Conservation (phyloP, 1,284 basidiomycete species). For the Trametes polyzona region DNA sequence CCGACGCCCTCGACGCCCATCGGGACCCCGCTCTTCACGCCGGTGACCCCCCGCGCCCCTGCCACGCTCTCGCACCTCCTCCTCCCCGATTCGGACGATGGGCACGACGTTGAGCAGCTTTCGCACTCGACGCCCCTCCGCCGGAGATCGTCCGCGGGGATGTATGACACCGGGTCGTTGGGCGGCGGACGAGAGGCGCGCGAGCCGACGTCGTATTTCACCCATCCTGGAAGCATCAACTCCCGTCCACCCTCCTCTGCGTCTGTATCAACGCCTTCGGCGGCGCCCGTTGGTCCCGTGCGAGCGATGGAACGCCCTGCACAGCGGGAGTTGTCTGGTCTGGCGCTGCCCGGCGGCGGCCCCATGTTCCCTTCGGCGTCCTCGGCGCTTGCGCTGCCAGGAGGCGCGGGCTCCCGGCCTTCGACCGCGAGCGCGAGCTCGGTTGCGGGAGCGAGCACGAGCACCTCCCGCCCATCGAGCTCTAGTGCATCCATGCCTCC, state of each 20-base stretch:
- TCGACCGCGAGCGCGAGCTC: conserved; percentile 12
- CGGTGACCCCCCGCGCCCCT: conserved; percentile 39
- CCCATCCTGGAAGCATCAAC: conserved; percentile 25
- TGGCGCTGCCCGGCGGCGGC: conserved; percentile 19
- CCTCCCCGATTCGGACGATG: conserved; percentile 44
- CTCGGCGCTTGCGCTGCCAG: conserved; percentile 27
- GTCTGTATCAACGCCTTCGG: too few species aligned
- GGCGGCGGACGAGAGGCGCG: conserved; percentile 16
- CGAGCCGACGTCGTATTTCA: conserved; percentile 33
- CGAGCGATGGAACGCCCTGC: conserved; percentile 6
- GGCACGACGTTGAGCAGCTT: conserved; percentile 33
- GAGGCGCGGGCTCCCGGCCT: conserved; percentile 23
- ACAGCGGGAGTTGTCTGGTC: conserved; percentile 15
- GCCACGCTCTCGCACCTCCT: conserved; percentile 58
- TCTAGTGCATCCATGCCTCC: conserved; percentile 23
- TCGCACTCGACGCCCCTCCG: conserved; percentile 35
- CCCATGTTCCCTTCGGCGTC: conserved; percentile 15
- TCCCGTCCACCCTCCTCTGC: conserved; percentile 15
- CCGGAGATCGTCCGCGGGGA: conserved; percentile 28
- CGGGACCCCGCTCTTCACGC: conserved; percentile 42
- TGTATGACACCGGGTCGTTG: conserved; percentile 15
- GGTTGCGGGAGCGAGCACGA: conserved; percentile 1
- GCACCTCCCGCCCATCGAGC: conserved; percentile 27
- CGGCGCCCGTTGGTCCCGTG: conserved; percentile 5
- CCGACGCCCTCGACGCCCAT: conserved; percentile 37